Percentiles rank a stretch among this genome's conserved stretches.
Conservation (phyloP, 495 filamentous ascomycete genomes). For the Penicillium soppii region DNA sequence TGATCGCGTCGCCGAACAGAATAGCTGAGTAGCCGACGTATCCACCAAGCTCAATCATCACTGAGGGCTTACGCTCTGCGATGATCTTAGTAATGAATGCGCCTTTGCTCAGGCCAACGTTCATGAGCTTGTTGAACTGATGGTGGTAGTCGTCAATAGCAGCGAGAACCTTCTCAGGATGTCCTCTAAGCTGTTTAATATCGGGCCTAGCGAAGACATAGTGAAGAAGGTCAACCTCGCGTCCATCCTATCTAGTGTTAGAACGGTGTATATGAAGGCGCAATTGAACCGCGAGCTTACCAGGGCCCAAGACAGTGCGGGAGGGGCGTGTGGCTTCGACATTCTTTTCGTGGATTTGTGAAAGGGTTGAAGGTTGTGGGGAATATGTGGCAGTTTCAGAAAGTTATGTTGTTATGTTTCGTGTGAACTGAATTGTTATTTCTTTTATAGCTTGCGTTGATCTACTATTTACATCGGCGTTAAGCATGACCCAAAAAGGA, state of each 20-base stretch:
- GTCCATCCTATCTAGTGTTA: conserved; percentile 48
- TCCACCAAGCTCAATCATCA: conserved; percentile 71
- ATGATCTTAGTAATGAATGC: conserved; percentile 60
- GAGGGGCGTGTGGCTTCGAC: not conserved
- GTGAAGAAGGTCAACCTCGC: conserved; percentile 66
- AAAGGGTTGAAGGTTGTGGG: too few relatives aligned
- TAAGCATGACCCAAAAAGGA: too few relatives aligned
- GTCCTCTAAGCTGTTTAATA: conserved; percentile 52
- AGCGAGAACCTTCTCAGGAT: conserved; percentile 54
- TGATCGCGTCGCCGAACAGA: conserved; percentile 58
- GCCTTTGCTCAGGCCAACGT: conserved; percentile 67
- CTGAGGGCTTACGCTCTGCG: conserved; percentile 53
- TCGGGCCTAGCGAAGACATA: conserved; percentile 56
- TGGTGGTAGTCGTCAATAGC: conserved; percentile 54
- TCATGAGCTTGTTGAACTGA: conserved; percentile 63
- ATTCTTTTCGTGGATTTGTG: too few relatives aligned
- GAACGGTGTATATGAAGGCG: not conserved
- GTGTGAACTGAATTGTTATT: too few relatives aligned
- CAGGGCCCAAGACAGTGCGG: not conserved
- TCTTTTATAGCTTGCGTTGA: too few relatives aligned
- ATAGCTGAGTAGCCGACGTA: conserved; percentile 75
- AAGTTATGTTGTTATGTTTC: too few relatives aligned
- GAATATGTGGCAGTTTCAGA: too few relatives aligned
- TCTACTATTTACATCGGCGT: too few relatives aligned
- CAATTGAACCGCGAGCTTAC: not conserved